Percentiles rank a stretch among this genome's conserved stretches.
These are phyloP conservation scores for Saturnispora hagleri DNA, from an alignment of 805 yeast species.

Conservation along the genomic window DNA sequence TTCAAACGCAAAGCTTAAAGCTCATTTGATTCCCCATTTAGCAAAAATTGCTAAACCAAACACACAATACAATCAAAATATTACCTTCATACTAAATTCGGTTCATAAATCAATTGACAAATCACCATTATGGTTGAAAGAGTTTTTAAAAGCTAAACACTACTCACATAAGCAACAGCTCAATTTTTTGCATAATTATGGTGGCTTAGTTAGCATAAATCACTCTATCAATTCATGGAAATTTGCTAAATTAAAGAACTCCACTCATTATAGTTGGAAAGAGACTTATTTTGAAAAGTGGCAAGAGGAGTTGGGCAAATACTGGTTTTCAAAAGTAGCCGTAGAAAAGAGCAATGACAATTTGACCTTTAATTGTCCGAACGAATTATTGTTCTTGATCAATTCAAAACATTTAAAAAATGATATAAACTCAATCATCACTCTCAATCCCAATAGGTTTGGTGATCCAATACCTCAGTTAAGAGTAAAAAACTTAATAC, in stretches of 20 bases:
- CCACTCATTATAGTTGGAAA: conserved; percentile 1
- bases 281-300: not conserved
- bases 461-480: conserved; percentile 1
- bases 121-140: not conserved
- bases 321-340: not conserved
- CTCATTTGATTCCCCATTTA: not conserved
- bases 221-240: conserved; percentile 5
- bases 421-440: not conserved
- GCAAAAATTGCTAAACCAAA: not conserved
- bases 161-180: conserved; percentile 4
- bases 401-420: not conserved
- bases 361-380: not conserved
- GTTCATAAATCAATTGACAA: not conserved
- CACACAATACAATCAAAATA: conserved; percentile 2
- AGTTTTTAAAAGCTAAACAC: not conserved
- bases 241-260: not conserved
- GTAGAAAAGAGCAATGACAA: not conserved
- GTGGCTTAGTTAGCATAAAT: not conserved
- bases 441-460: not conserved
- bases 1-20: not conserved
- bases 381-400: not conserved
- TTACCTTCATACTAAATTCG: not conserved
- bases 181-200: not conserved
- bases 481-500: not conserved
- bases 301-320: not conserved